Percentiles rank a stretch among this genome's conserved stretches.
These are phyloP conservation scores for Fragilaria crotonensis DNA, from an alignment of 108 stramenopile genomes.

Conservation along the genomic window DNA sequence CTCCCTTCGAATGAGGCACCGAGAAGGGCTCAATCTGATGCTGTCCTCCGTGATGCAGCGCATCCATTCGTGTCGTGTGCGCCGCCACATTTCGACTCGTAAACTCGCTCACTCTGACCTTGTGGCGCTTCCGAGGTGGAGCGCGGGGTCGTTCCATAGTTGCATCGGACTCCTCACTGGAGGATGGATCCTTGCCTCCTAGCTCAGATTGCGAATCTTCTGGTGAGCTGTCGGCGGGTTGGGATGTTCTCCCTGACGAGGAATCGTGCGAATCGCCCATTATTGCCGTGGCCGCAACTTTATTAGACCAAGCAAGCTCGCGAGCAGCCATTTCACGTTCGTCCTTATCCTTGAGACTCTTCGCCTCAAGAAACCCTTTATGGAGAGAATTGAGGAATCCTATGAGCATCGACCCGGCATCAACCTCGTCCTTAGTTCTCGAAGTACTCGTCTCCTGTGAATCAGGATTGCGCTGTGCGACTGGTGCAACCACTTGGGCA, in stretches of 20 bases:
- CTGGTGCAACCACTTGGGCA: neutral
- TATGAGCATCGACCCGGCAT: constrained; percentile 29
- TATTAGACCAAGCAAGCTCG: neutral
- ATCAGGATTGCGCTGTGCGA: neutral
- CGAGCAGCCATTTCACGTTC: neutral
- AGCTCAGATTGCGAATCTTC: constrained; percentile 21
- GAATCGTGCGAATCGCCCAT: constrained; percentile 12
- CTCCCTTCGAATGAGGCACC: too few species aligned
- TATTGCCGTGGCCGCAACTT: neutral
- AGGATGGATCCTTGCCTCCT: constrained; percentile 26
- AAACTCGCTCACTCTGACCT: constrained; percentile 16
- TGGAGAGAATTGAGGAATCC: constrained; percentile 36
- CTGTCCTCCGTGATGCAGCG: constrained; percentile 1
- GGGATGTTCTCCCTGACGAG: constrained; percentile 19
- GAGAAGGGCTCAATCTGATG: too few species aligned
- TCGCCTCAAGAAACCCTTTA: constrained; percentile 26
- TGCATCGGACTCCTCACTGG: constrained; percentile 36
- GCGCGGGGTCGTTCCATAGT: constrained; percentile 9
- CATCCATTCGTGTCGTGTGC: constrained; percentile 27
- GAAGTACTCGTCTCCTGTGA: neutral
- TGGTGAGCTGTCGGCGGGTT: constrained; percentile 17
- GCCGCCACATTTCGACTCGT: constrained; percentile 19
- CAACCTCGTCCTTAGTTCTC: constrained; percentile 19
- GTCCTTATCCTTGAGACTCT: constrained; percentile 9
- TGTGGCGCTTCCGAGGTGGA: constrained; percentile 45